These are phyloP conservation scores for Alternaria gaisen DNA, from an alignment of 2,329 filamentous ascomycete genomes.

Conservation along the genomic window DNA sequence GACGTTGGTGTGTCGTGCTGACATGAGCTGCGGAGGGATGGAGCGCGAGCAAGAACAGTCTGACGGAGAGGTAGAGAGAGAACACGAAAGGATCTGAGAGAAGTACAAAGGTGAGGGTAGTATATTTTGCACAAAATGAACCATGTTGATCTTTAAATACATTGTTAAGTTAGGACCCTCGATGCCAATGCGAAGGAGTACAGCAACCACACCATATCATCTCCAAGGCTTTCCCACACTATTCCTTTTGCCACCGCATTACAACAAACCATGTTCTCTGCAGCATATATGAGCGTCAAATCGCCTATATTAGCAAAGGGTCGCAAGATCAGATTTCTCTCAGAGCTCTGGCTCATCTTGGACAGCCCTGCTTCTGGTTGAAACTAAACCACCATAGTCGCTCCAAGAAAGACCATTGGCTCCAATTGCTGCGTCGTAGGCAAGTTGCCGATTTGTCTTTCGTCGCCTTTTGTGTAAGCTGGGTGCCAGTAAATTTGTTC, in stretches of 20 bases:
- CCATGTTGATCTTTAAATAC: background rate
- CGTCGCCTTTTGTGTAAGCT: constrained; percentile 1
- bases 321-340: constrained; percentile 2
- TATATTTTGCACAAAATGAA: background rate
- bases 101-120: background rate
- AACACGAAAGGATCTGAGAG: background rate
- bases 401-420: constrained; percentile 51
- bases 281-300: background rate
- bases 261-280: background rate
- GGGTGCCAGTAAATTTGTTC: background rate
- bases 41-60: background rate
- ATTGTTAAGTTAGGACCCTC: background rate
- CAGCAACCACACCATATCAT: background rate
- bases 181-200: background rate
- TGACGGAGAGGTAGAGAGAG: background rate
- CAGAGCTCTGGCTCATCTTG: constrained; percentile 34
- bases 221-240: background rate
- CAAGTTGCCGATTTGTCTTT: constrained; percentile 30
- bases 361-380: constrained; percentile 32
- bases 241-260: background rate
- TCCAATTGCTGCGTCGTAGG: constrained; percentile 42
- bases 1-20: background rate
- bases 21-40: background rate
- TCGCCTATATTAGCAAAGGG: background rate
- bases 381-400: constrained; percentile 56